Percentiles rank a stretch among this genome's conserved stretches.
phyloP scores from a whole-genome alignment of 345 rosid genomes.

The Aegle marmelos region DNA sequence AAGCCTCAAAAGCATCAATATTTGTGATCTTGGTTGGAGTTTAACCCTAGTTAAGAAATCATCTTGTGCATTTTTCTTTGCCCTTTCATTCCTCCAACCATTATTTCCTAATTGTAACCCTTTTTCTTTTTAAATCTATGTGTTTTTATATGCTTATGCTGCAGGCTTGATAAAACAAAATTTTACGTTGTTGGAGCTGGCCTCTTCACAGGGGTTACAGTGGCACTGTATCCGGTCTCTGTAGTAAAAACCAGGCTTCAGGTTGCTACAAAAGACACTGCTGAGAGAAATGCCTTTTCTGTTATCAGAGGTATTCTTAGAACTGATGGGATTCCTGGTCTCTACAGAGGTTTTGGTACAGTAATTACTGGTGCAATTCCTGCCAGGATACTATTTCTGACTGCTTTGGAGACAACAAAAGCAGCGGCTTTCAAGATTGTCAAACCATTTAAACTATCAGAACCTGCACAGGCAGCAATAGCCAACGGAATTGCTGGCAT shows the following conservation, averaged over 20 bases:
- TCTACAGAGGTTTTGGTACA: slow-evolving; percentile 92
- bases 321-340: slow-evolving; percentile 90
- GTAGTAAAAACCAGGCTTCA: slow-evolving; percentile 92
- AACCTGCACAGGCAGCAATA: slow-evolving; percentile 83
- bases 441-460: slow-evolving; percentile 59
- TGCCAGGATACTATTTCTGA: slow-evolving; percentile 80
- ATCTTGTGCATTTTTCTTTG: not conserved
- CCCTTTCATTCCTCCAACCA: not conserved
- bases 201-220: slow-evolving; percentile 88
- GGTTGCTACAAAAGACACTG: slow-evolving; percentile 84
- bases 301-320: slow-evolving; percentile 67
- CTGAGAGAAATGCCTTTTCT: slow-evolving; percentile 71
- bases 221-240: slow-evolving; percentile 85
- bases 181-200: slow-evolving; percentile 95
- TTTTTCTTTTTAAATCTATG: not conserved
- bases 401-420: slow-evolving; percentile 90
- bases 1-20: not conserved
- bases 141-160: slow-evolving; percentile 17
- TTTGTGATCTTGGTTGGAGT: not conserved
- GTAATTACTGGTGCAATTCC: slow-evolving; percentile 93
- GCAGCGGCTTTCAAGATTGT: slow-evolving; percentile 67
- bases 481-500: slow-evolving; percentile 97
- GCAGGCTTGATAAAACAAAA: slow-evolving; percentile 91
- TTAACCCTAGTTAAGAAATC: not conserved
- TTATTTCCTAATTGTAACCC: not conserved